Evolutionary conservation across 176 grass and related monocot genomes (phyloP).

Genomic region (Pontederia paniculata): DNA sequence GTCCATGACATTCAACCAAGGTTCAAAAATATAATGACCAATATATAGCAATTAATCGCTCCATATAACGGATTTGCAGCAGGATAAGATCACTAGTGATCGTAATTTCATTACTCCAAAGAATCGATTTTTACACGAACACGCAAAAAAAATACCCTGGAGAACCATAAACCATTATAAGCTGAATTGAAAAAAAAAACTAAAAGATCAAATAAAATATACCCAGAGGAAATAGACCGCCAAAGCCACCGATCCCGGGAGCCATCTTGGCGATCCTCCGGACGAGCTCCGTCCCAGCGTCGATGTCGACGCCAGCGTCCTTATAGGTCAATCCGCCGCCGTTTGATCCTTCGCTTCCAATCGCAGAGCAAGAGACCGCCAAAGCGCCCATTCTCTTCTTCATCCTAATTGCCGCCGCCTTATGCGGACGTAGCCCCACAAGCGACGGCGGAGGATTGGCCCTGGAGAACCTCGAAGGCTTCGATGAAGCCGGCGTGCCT

Average conservation of each 20-base stretch:
- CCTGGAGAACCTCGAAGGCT: not conserved
- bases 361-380: too few species aligned
- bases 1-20: not conserved
- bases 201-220: not conserved
- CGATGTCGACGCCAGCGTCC: constrained; percentile 80
- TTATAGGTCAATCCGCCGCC: constrained; percentile 61
- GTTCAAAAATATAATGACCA: too few species aligned
- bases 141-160: too few species aligned
- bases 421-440: not conserved
- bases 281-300: constrained; percentile 73
- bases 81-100: too few species aligned
- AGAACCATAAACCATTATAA: too few species aligned
- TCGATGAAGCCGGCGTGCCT: not conserved
- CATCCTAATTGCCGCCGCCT: not conserved
- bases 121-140: too few species aligned
- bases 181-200: too few species aligned
- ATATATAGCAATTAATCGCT: not conserved
- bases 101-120: too few species aligned
- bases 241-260: constrained; percentile 73
- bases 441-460: too few species aligned
- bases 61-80: too few species aligned
- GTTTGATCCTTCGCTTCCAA: not conserved
- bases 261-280: constrained; percentile 73
- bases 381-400: not conserved
- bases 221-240: constrained; percentile 75